Percentiles rank a stretch among this genome's conserved stretches.
Conservation (phyloP, 1,139 yeast species). For the Candida tropicalis region DNA sequence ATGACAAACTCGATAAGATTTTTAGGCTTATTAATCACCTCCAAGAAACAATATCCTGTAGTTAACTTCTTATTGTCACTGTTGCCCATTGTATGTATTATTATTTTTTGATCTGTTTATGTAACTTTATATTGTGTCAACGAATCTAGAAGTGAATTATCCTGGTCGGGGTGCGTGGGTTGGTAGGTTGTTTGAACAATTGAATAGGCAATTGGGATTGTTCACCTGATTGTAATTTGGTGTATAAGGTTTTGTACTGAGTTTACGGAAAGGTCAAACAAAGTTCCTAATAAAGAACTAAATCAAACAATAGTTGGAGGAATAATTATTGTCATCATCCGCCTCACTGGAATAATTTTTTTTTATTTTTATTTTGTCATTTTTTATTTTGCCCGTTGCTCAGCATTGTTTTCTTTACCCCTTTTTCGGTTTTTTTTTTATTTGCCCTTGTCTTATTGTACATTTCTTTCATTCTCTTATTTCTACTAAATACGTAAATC, state of each 20-base stretch:
- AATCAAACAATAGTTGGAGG: neutral
- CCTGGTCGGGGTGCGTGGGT: too few species aligned
- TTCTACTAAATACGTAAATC: neutral
- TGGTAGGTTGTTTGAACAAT: neutral
- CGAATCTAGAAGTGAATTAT: constrained; percentile 2
- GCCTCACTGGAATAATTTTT: neutral
- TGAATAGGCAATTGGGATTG: too few species aligned
- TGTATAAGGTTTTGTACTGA: too few species aligned
- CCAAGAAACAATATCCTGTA: too few species aligned
- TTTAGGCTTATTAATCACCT: neutral
- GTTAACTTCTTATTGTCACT: neutral
- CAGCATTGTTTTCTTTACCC: too few species aligned
- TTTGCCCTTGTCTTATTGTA: too few species aligned
- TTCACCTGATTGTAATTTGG: too few species aligned
- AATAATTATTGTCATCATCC: neutral
- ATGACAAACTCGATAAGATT: neutral
- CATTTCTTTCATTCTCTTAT: neutral
- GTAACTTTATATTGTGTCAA: too few species aligned
- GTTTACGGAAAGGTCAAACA: neutral
- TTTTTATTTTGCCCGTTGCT: too few species aligned
- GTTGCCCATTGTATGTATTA: neutral
- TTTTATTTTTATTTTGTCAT: too few species aligned
- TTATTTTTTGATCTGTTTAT: neutral
- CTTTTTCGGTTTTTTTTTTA: neutral
- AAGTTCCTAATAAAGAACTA: neutral